Evolutionary conservation across 805 yeast species (phyloP).

Genomic region (Trichomonascus vanleenenianus): DNA sequence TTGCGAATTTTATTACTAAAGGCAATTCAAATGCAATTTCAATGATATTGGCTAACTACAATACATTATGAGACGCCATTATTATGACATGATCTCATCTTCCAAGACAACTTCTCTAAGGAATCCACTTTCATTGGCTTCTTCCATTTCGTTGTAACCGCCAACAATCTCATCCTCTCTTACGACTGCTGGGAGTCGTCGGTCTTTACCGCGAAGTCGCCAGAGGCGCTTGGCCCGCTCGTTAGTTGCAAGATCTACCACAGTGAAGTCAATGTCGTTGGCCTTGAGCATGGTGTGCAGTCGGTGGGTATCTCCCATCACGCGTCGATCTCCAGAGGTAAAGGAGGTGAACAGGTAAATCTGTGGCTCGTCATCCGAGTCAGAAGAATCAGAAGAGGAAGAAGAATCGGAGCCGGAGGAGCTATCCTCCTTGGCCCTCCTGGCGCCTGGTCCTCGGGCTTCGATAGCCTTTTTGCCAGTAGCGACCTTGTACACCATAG

Average conservation of each 20-base stretch:
- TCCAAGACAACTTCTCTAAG: slow-evolving; percentile 15
- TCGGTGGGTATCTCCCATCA: slow-evolving; percentile 69
- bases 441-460: not conserved
- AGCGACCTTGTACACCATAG: not conserved
- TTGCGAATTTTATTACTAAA: not conserved
- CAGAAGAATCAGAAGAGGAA: not conserved
- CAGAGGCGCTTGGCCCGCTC: slow-evolving; percentile 78
- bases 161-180: slow-evolving; percentile 81
- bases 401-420: not conserved
- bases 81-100: slow-evolving; percentile 7
- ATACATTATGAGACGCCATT: not conserved
- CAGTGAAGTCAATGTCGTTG: slow-evolving; percentile 56
- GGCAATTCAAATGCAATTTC: not conserved
- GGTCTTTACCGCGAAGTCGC: slow-evolving; percentile 62
- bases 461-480: not conserved
- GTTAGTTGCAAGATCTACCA: slow-evolving; percentile 80
- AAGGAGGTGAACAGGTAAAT: slow-evolving; percentile 76
- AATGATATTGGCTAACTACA: not conserved
- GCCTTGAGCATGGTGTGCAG: slow-evolving; percentile 68
- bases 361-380: slow-evolving; percentile 7
- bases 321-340: slow-evolving; percentile 74
- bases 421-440: not conserved
- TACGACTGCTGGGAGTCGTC: slow-evolving; percentile 75
- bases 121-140: slow-evolving; percentile 57
- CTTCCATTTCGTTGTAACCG: slow-evolving; percentile 77